Conservation (phyloP, 164 flowering plant species). For the Chimonanthus salicifolius region DNA sequence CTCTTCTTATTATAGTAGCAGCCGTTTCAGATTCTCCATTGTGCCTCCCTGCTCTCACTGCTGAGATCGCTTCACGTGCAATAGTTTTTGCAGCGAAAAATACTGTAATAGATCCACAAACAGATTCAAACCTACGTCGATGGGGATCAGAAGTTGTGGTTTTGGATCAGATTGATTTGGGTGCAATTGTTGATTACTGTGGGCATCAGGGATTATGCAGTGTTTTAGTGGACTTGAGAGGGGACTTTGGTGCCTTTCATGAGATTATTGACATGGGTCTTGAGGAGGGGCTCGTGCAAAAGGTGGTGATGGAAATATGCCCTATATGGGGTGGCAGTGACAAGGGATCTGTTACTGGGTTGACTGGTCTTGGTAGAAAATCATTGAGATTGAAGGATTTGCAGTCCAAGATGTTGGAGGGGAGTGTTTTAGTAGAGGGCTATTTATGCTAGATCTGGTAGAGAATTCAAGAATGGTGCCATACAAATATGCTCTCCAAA, state of each 20-base stretch:
- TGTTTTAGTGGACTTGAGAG: constrained; percentile 60
- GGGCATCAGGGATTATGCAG: constrained; percentile 53
- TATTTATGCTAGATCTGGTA: constrained; percentile 30
- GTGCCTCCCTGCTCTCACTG: constrained; percentile 19
- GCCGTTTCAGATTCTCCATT: constrained; percentile 21
- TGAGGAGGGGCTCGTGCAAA: constrained; percentile 52
- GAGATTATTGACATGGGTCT: constrained; percentile 47
- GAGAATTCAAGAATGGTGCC: background rate
- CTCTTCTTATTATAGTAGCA: constrained; percentile 45
- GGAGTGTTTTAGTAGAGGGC: constrained; percentile 58
- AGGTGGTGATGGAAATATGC: constrained; percentile 59
- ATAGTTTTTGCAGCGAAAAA: constrained; percentile 47
- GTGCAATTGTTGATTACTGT: constrained; percentile 53
- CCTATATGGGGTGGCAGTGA: constrained; percentile 44
- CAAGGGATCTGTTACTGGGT: constrained; percentile 4
- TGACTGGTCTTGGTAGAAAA: constrained; percentile 12
- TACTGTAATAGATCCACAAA: constrained; percentile 21
- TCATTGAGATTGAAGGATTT: constrained; percentile 28
- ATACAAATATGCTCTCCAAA: background rate
- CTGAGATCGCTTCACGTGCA: constrained; percentile 27
- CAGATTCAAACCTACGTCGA: constrained; percentile 9
- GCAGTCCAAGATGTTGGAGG: constrained; percentile 23
- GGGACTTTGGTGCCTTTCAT: constrained; percentile 27
- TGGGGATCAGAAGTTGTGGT: constrained; percentile 53
- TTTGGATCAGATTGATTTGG: constrained; percentile 41